Evolutionary conservation across 2,329 filamentous ascomycete species (phyloP), one percentile per base, ranked within the genome.

Genomic region (Thyridium curvatum): DNA sequence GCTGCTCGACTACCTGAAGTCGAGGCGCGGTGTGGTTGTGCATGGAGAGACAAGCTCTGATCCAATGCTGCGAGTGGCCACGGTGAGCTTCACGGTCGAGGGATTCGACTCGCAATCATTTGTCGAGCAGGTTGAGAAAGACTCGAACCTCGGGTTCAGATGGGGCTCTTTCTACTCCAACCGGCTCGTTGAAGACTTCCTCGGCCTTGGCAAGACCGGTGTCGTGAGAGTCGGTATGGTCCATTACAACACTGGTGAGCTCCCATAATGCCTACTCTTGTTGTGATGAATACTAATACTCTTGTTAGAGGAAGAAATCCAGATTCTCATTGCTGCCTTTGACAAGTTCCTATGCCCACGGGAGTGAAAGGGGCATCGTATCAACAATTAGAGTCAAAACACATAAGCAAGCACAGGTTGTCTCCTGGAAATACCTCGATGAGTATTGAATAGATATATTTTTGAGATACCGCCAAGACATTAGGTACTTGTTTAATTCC

Each of bases 101-200:
- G 78, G 71, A 0, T 61, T 65, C 45, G 69, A 61, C 26, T 74
- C 71, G 18, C 0, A 58, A 61, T 44, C 72, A 62, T 32, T 77
- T 68, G 39, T 83, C 2, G 72, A 80, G 47, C 62, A 64, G 30
- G 72, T 80, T 8, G 78, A 83, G 58, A 64, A 62, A 43, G 61
- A 63, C 38, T 72, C 69, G 13, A 56, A 66, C 15, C 76, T 74
- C 56, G 79, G 76, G 1, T 76, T 81, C 43, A 59, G 79, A 30
- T 81, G 71, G 69, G 80, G 80, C 0, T 65, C 70, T 41, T 82
- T 84, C 49, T 84, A 84, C 53, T 76, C 70, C 29, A 72, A 78
- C 49, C 61, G 79, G 39, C 49, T 84, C 49, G 64, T 70, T 18
- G 61, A 73, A 43, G 73, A 81, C 16, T 59, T 82, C 1, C 50